These are phyloP conservation scores for Tricholoma sp. DNA, from an alignment of 768 basidiomycete genomes.

Conservation along the genomic window DNA sequence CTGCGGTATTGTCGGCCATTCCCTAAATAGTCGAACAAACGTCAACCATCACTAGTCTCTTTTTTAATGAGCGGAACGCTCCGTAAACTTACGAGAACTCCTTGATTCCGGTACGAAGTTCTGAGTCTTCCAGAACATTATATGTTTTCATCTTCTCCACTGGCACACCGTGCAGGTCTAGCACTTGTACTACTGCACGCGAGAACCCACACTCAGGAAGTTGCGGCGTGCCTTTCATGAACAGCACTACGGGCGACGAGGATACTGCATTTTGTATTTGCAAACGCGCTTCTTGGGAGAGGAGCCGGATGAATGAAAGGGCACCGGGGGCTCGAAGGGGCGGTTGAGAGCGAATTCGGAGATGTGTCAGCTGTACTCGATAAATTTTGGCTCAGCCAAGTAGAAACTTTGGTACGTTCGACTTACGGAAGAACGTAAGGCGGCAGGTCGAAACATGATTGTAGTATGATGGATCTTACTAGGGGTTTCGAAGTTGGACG, in stretches of 20 bases:
- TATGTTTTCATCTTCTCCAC: slow-evolving; percentile 81
- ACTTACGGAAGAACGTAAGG: slow-evolving; percentile 42
- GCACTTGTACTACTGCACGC: slow-evolving; percentile 85
- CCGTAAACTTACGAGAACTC: slow-evolving; percentile 82
- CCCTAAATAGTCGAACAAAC: slow-evolving; percentile 39
- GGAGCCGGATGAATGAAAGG: slow-evolving; percentile 29
- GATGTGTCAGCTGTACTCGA: slow-evolving; percentile 22
- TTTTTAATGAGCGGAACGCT: neutral
- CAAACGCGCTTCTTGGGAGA: slow-evolving; percentile 57
- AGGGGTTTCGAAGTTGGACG: no score
- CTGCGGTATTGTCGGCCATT: slow-evolving; percentile 98
- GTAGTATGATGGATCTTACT: neutral
- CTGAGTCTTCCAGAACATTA: slow-evolving; percentile 82
- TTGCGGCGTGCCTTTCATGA: slow-evolving; percentile 96
- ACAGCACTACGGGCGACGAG: slow-evolving; percentile 80
- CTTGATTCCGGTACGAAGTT: slow-evolving; percentile 84
- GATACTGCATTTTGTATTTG: slow-evolving; percentile 72
- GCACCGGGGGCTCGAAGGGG: slow-evolving; percentile 15
- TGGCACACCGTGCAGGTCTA: slow-evolving; percentile 80
- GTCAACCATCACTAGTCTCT: neutral
- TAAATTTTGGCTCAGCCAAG: neutral
- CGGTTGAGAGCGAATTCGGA: slow-evolving; percentile 18
- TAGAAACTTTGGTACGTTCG: neutral
- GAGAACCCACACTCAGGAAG: slow-evolving; percentile 94
- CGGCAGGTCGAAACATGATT: slow-evolving; percentile 40